phyloP scores from a whole-genome alignment of 192 early-diverging fungal genomes.

The Umbelopsis isabellina region DNA sequence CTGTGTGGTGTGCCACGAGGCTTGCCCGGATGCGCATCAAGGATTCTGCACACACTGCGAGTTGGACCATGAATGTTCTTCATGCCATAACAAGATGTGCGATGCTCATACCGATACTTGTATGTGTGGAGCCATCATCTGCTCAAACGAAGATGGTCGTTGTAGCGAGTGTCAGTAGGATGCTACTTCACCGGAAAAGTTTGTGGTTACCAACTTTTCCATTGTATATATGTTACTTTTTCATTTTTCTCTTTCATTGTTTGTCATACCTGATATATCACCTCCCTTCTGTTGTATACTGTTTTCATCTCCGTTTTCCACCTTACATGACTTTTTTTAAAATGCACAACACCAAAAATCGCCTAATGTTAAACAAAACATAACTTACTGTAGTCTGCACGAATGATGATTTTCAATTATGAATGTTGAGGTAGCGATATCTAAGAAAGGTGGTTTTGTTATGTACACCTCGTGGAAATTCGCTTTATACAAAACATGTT shows the following conservation, averaged over 20 bases:
- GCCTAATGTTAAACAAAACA: too few species aligned
- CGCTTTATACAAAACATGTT: too few species aligned
- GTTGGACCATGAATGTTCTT: background rate
- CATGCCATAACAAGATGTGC: conserved; percentile 18
- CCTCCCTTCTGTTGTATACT: background rate
- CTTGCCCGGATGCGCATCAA: background rate
- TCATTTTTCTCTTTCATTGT: background rate
- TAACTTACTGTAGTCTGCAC: too few species aligned
- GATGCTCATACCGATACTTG: conserved; percentile 3
- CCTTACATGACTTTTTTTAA: too few species aligned
- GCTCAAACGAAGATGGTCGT: conserved; percentile 1
- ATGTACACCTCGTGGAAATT: too few species aligned
- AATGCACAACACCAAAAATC: too few species aligned
- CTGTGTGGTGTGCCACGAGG: background rate
- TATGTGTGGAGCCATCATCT: conserved; percentile 14
- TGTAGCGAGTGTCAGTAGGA: conserved; percentile 15
- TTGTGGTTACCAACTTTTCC: background rate
- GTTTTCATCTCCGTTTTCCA: too few species aligned
- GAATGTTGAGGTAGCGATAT: too few species aligned
- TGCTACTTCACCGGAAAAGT: background rate
- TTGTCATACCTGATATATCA: background rate
- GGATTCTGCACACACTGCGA: conserved; percentile 11
- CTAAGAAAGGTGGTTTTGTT: too few species aligned
- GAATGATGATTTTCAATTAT: too few species aligned
- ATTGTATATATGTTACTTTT: conserved; percentile 5